These are phyloP conservation scores for Lipomyces spencermartinsiae DNA, from an alignment of 805 yeast genomes.

Conservation along the genomic window DNA sequence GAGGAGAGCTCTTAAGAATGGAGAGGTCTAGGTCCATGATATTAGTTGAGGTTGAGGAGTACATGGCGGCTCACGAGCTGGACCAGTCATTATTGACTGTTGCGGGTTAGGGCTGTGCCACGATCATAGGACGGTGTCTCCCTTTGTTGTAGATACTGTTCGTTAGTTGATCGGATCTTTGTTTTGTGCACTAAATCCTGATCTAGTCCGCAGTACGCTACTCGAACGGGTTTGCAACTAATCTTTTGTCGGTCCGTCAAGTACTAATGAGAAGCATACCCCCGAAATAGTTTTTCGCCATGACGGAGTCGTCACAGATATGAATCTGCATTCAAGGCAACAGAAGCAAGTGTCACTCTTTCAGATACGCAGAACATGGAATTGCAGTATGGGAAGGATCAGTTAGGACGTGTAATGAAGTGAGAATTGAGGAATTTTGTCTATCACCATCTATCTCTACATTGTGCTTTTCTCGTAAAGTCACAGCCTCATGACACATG, in stretches of 20 bases:
- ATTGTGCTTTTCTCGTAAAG: constrained; percentile 9
- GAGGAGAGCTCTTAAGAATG: too few relatives aligned
- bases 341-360: background rate
- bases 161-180: too few relatives aligned
- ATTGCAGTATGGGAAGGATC: too few relatives aligned
- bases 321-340: background rate
- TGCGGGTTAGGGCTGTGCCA: too few relatives aligned
- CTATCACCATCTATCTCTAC: constrained; percentile 8
- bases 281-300: background rate
- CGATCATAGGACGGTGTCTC: too few relatives aligned
- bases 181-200: too few relatives aligned
- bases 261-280: background rate
- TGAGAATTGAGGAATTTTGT: constrained; percentile 2
- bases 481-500: constrained; percentile 8
- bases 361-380: background rate
- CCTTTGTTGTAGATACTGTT: too few relatives aligned
- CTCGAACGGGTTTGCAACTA: background rate
- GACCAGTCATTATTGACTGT: too few relatives aligned
- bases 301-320: background rate
- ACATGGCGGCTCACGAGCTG: too few relatives aligned
- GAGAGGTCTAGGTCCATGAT: too few relatives aligned
- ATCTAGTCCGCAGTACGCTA: too few relatives aligned
- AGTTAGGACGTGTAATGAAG: constrained; percentile 5
- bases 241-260: background rate
- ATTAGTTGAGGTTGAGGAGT: too few relatives aligned